Evolutionary conservation across 768 basidiomycete genomes (phyloP).

Genomic region (Fibroporia radiculosa): DNA sequence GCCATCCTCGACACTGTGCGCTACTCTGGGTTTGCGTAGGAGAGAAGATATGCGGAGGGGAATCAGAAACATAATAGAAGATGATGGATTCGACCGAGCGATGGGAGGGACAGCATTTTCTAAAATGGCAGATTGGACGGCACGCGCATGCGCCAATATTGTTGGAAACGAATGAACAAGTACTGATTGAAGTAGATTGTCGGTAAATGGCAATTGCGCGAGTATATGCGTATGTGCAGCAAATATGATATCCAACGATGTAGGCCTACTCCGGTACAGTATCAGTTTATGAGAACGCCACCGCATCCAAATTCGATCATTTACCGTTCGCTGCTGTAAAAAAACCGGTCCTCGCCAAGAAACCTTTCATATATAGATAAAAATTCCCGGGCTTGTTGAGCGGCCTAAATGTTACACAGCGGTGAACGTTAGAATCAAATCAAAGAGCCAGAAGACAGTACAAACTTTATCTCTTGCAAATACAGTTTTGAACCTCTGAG

Average conservation of each 20-base stretch:
- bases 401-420: conserved; percentile 32
- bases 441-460: conserved; percentile 2
- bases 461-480: conserved; percentile 63
- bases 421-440: not conserved
- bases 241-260: conserved; percentile 55
- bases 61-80: conserved; percentile 31
- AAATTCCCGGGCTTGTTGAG: conserved; percentile 45
- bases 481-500: conserved; percentile 38
- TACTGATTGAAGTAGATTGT: conserved; percentile 47
- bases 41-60: conserved; percentile 4
- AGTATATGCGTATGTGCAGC: conserved; percentile 66
- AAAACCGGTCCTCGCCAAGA: conserved; percentile 41
- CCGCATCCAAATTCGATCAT: conserved; percentile 22
- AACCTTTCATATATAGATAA: conserved; percentile 55
- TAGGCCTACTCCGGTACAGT: conserved; percentile 34
- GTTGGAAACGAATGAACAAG: conserved; percentile 48
- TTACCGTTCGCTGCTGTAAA: conserved; percentile 26
- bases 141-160: conserved; percentile 51
- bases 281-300: not conserved
- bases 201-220: conserved; percentile 49
- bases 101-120: conserved; percentile 14
- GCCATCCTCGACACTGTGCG: conserved; percentile 34
- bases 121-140: conserved; percentile 32
- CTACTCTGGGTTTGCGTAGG: not conserved
- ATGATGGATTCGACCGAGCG: not conserved